Evolutionary conservation across 192 early-diverging fungal genomes (phyloP).

Genomic region (Dimargaris cristalligena): DNA sequence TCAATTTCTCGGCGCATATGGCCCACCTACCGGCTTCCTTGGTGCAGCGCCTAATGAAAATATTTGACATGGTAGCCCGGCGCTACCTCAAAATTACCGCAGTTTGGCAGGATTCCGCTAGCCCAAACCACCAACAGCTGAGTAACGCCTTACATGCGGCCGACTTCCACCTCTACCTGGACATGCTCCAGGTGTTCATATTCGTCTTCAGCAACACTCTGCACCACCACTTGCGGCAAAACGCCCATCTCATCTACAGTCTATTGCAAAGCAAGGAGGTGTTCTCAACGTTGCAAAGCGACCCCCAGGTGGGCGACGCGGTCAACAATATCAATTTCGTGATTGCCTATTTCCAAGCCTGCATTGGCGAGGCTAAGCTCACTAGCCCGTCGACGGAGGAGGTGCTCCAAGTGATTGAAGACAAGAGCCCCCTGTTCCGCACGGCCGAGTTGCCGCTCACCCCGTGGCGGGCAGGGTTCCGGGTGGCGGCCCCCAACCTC

Average conservation of each 20-base stretch:
- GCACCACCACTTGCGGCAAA: constrained; percentile 7
- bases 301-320: background rate
- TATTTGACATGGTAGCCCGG: constrained; percentile 11
- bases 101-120: background rate
- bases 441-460: background rate
- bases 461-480: background rate
- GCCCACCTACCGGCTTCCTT: background rate
- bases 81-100: constrained; percentile 7
- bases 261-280: constrained; percentile 9
- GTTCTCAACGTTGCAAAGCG: constrained; percentile 8
- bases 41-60: constrained; percentile 8
- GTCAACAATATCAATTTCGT: constrained; percentile 7
- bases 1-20: constrained; percentile 10
- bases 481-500: background rate
- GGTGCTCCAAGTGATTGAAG: background rate
- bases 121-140: background rate
- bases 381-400: background rate
- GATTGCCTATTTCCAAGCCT: constrained; percentile 11
- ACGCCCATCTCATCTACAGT: constrained; percentile 6
- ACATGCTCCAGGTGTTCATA: constrained; percentile 1
- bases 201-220: background rate
- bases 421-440: constrained; percentile 1
- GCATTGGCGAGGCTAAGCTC: background rate
- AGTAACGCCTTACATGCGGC: background rate
- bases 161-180: constrained; percentile 4